Evolutionary conservation across 441 rosid species (phyloP), one percentile per base, ranked within the genome.

Genomic region (Kokia cookei): DNA sequence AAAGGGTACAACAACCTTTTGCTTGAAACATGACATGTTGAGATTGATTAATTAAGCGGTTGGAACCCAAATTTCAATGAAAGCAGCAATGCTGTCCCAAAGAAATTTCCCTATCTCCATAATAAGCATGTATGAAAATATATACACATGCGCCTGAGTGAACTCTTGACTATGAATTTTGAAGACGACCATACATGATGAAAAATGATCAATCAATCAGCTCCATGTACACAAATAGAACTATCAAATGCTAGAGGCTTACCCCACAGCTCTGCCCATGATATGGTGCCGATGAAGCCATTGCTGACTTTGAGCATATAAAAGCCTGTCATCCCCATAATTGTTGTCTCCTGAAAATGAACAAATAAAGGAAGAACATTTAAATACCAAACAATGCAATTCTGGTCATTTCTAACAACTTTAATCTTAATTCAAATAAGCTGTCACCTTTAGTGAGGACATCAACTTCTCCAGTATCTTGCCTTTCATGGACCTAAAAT

Each of bases 221-320:
- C 48, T 17, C 8, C 3, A 9, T 40, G 29, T 14, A 27, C 66
- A 24, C 57, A 42, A 40, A 59, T 22, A 40, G 26, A 73, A 60
- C 48, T 27, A 60, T 51, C 47, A 43, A 68, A 15, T 42, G 45
- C 13, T 7, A 65, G 65, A 61, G 43, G 7, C 62, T 75, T 89
- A 94, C 97, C 98, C 98, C 58, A 96, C 90, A 60, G 97, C 98
- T 84, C 99, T 86, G 71, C 98, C 97, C 95, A 93, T 87, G 54
- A 96, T 92, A 71, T 96, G 98, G 37, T 91, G 85, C 51, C 91
- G 83, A 79, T 96, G 87, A 82, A 96, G 91, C 98, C 97, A 96
- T 48, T 74, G 80, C 79, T 93, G 98, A 66, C 99, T 97, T 17
- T 86, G 90, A 42, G 97, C 97, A 80, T 96, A 96, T 77, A 93